phyloP scores from a whole-genome alignment of 305 asterid genomes.

The Euphrasia arctica region DNA sequence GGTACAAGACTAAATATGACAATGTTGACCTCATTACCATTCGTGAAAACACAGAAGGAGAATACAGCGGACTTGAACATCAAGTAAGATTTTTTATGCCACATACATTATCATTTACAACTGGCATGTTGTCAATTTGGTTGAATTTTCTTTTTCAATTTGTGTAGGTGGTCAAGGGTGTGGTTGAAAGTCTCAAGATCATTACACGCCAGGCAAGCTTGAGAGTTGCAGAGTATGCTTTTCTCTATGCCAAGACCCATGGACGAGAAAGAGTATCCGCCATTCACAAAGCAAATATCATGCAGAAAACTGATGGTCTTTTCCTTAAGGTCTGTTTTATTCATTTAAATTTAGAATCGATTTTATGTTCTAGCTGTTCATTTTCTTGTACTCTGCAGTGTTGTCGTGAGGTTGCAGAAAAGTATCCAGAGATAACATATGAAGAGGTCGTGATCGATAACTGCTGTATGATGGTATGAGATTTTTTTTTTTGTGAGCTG shows the following conservation, averaged over 20 bases:
- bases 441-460: slow-evolving; percentile 99
- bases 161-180: slow-evolving; percentile 93
- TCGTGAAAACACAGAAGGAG: slow-evolving; percentile 99
- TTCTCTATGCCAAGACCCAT: slow-evolving; percentile 89
- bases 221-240: slow-evolving; percentile 97
- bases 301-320: slow-evolving; percentile 99
- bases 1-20: slow-evolving; percentile 94
- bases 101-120: not conserved
- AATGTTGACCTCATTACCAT: slow-evolving; percentile 90
- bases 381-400: slow-evolving; percentile 53
- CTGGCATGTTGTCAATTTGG: slow-evolving; percentile 20
- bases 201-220: slow-evolving; percentile 96
- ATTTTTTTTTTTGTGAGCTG: slow-evolving; percentile 10
- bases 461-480: slow-evolving; percentile 93
- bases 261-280: slow-evolving; percentile 97
- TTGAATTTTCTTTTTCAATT: slow-evolving; percentile 20
- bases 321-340: slow-evolving; percentile 74
- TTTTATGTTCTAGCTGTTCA: slow-evolving; percentile 23
- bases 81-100: slow-evolving; percentile 47
- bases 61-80: slow-evolving; percentile 99
- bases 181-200: slow-evolving; percentile 95
- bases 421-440: slow-evolving; percentile 82
- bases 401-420: slow-evolving; percentile 95
- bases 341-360: slow-evolving; percentile 3
- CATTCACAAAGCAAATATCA: slow-evolving; percentile 96